Percentiles rank a stretch among this genome's conserved stretches.
Conservation (phyloP, 1,139 yeast genomes). For the Hansenula sp. region DNA sequence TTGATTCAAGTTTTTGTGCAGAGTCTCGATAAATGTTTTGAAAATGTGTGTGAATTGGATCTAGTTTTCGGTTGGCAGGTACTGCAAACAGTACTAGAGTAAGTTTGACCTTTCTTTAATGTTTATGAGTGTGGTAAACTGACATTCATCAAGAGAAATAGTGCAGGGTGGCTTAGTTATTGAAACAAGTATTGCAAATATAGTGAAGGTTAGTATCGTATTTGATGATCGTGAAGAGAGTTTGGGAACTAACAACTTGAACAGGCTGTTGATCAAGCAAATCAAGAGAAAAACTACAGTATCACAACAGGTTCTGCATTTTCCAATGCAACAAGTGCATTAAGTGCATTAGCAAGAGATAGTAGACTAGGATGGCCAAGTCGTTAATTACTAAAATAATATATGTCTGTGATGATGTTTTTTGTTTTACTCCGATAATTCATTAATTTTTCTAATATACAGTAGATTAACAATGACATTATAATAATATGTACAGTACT, state of each 20-base stretch:
- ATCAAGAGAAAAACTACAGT: constrained; percentile 12
- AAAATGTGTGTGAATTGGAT: constrained; percentile 92
- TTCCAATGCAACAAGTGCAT: constrained; percentile 35
- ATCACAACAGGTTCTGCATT: constrained; percentile 26
- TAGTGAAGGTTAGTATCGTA: constrained; percentile 43
- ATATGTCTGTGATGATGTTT: no score
- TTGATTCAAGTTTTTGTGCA: constrained; percentile 96
- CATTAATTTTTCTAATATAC: background rate
- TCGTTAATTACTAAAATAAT: constrained; percentile 3
- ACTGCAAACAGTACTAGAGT: constrained; percentile 78
- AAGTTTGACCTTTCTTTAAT: constrained; percentile 9
- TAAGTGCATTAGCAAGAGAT: constrained; percentile 43
- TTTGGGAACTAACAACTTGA: constrained; percentile 1
- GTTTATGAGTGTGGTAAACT: no score
- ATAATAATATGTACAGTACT: background rate
- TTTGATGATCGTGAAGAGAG: no score
- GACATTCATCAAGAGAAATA: constrained; percentile 47
- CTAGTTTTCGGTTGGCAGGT: constrained; percentile 98
- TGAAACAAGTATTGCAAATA: constrained; percentile 79
- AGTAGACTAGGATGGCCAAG: constrained; percentile 41
- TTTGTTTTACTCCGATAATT: no score
- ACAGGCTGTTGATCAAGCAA: constrained; percentile 25
- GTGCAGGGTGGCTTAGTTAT: constrained; percentile 99
- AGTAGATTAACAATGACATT: background rate
- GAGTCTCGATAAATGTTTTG: constrained; percentile 86